Evolutionary conservation across 306 rosid genomes (phyloP).

Genomic region (Mimosa pudica): DNA sequence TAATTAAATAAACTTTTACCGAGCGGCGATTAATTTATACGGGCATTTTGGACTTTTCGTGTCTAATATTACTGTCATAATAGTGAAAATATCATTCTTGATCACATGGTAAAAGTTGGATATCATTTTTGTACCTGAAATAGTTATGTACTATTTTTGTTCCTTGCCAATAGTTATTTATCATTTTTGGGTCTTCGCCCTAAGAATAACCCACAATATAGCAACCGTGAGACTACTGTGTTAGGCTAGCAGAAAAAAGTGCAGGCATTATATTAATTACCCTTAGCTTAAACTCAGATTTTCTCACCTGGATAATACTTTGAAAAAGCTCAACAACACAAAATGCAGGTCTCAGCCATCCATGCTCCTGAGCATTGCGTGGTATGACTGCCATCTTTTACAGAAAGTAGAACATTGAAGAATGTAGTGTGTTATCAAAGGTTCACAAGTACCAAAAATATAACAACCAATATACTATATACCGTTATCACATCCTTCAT

Average conservation of each 20-base stretch:
- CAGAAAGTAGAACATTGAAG: conserved; percentile 33
- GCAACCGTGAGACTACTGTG: conserved; percentile 12
- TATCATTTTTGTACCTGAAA: too few relatives aligned
- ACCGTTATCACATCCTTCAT: not conserved
- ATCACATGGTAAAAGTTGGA: too few relatives aligned
- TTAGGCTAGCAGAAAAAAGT: conserved; percentile 7
- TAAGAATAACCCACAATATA: not conserved
- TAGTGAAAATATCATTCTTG: too few relatives aligned
- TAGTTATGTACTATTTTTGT: too few relatives aligned
- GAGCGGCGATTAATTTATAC: too few relatives aligned
- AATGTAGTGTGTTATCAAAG: conserved; percentile 14
- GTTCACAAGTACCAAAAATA: conserved; percentile 24
- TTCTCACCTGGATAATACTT: conserved; percentile 38
- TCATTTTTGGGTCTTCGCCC: too few relatives aligned
- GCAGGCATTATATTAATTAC: conserved; percentile 2
- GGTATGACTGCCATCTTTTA: conserved; percentile 93
- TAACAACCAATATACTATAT: not conserved
- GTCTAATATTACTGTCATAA: too few relatives aligned
- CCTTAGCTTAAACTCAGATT: conserved; percentile 17
- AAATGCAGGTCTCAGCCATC: conserved; percentile 96
- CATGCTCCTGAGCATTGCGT: conserved; percentile 90
- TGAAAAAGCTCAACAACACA: conserved; percentile 87
- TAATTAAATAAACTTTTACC: too few relatives aligned
- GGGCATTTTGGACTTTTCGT: too few relatives aligned
- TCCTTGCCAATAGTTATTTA: too few relatives aligned